Conservation (phyloP, 176 grass and related monocot species). For the Thalia dealbata region DNA sequence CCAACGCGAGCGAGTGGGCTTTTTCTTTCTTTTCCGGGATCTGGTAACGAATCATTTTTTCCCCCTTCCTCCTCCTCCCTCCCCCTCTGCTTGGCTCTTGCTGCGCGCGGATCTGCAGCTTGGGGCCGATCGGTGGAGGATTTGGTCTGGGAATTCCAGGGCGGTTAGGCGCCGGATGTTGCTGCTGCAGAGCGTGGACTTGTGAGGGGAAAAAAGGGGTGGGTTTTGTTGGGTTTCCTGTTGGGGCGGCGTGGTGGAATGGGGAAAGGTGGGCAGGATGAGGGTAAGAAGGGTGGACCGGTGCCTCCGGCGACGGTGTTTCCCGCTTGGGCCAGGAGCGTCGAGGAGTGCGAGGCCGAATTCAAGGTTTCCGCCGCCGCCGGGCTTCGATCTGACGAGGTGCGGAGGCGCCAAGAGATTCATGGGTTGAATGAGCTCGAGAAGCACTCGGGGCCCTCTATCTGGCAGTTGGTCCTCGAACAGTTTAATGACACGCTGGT, state of each 20-base stretch:
- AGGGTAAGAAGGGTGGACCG: neutral
- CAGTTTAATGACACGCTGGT: constrained; percentile 94
- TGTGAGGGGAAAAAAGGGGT: neutral
- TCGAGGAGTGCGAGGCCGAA: constrained; percentile 43
- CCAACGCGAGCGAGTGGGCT: neutral
- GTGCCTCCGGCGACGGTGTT: constrained; percentile 9
- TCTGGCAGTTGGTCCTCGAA: constrained; percentile 43
- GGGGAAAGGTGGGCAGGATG: constrained; percentile 6
- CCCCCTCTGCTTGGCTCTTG: neutral
- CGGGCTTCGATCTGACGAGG: constrained; percentile 38
- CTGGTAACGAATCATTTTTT: neutral
- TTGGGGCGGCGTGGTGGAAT: neutral
- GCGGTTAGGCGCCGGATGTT: neutral
- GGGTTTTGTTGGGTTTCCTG: neutral
- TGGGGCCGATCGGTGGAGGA: neutral
- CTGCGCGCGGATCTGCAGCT: neutral
- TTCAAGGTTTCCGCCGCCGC: neutral
- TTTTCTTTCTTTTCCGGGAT: neutral
- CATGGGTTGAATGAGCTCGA: constrained; percentile 61
- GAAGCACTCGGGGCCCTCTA: constrained; percentile 66
- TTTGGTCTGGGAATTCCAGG: neutral
- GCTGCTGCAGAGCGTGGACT: neutral
- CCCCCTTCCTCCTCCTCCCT: neutral
- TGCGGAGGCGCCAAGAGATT: constrained; percentile 16
- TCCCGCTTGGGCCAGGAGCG: constrained; percentile 66